Evolutionary conservation across 306 rosid genomes (phyloP).

Genomic region (Prunus mira): DNA sequence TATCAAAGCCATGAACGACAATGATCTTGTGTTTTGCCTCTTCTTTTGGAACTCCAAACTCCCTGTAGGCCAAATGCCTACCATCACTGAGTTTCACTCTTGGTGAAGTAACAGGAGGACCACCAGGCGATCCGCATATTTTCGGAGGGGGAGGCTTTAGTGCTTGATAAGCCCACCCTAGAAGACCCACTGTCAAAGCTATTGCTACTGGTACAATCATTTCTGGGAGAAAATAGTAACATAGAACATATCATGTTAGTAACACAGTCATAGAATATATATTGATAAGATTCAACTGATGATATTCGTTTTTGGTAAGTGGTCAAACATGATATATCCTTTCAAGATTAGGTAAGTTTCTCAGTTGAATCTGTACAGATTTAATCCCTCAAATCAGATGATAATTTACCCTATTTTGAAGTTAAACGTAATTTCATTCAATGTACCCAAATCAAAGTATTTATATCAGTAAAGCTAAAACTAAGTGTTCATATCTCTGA

Average conservation of each 20-base stretch:
- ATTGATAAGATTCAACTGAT: background rate
- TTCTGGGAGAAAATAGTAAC: conserved; percentile 21
- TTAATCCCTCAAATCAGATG: background rate
- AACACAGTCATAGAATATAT: background rate
- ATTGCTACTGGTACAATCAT: conserved; percentile 53
- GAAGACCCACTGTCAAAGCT: conserved; percentile 49
- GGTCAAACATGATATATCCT: no score
- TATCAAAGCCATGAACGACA: conserved; percentile 51
- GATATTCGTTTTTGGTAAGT: background rate
- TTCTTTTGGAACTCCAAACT: conserved; percentile 63
- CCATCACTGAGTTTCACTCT: conserved; percentile 70
- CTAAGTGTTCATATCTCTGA: background rate
- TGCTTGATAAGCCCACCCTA: conserved; percentile 54
- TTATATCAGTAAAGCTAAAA: background rate
- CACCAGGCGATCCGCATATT: conserved; percentile 56
- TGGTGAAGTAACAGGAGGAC: conserved; percentile 63
- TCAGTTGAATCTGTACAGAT: background rate
- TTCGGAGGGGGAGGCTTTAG: conserved; percentile 61
- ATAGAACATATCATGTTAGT: background rate
- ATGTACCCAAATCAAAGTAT: background rate
- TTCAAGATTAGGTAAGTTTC: background rate
- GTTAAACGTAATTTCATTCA: background rate
- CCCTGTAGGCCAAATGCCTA: conserved; percentile 75
- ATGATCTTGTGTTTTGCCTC: conserved; percentile 67
- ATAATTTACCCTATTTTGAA: background rate